Evolutionary conservation across 2,329 filamentous ascomycete species (phyloP).

Genomic region (Aaosphaeria pasadenensis): DNA sequence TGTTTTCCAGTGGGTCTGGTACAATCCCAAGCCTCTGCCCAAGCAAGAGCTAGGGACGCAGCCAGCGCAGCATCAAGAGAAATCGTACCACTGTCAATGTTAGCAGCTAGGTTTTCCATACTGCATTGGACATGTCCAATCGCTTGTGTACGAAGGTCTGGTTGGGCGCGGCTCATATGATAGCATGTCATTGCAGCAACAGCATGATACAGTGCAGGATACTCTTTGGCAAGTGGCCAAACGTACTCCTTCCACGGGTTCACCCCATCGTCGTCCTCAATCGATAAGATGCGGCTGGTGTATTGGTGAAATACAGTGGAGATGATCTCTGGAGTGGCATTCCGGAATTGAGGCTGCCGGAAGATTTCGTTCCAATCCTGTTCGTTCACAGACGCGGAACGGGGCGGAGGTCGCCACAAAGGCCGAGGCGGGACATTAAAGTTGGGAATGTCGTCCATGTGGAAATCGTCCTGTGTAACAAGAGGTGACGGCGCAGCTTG

Average conservation of each 20-base stretch:
- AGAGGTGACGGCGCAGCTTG: background rate
- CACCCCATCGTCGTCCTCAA: conserved; percentile 63
- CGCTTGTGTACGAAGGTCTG: conserved; percentile 55
- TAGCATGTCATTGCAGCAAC: conserved; percentile 66
- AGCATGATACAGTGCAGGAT: conserved; percentile 63
- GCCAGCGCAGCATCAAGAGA: conserved; percentile 61
- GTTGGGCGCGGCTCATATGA: conserved; percentile 57
- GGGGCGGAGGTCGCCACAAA: conserved; percentile 9
- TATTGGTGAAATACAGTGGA: conserved; percentile 59
- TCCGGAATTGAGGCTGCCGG: conserved; percentile 44
- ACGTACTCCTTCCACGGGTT: conserved; percentile 68
- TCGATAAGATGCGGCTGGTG: conserved; percentile 65
- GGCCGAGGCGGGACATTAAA: too few species aligned
- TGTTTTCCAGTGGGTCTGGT: conserved; percentile 61
- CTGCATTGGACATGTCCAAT: conserved; percentile 63
- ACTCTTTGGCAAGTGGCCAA: conserved; percentile 63
- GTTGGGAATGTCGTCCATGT: too few species aligned
- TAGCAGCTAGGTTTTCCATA: conserved; percentile 53
- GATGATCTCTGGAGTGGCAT: conserved; percentile 57
- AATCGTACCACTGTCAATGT: conserved; percentile 56
- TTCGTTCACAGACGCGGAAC: background rate
- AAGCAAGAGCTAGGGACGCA: conserved; percentile 63
- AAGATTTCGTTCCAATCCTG: conserved; percentile 16
- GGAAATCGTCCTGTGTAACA: background rate
- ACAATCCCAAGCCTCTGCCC: conserved; percentile 67